These are phyloP conservation scores for Cyberlindnera americana DNA, from an alignment of 805 yeast species.

Conservation along the genomic window DNA sequence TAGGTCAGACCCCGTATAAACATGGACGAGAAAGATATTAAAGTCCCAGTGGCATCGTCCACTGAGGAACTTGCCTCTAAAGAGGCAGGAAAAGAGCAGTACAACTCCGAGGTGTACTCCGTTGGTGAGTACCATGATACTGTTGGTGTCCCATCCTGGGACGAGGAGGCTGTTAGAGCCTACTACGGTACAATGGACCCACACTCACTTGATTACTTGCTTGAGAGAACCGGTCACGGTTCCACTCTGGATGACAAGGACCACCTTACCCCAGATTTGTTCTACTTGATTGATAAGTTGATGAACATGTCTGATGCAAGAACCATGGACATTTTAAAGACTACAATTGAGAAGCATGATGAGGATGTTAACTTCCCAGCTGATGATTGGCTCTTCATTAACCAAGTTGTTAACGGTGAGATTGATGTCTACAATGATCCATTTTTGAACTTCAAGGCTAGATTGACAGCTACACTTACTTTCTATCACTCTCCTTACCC, in stretches of 20 bases:
- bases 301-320: conserved; percentile 27
- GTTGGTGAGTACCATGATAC: background rate
- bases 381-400: conserved; percentile 18
- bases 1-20: too few species aligned
- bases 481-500: conserved; percentile 54
- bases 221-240: conserved; percentile 21
- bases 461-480: conserved; percentile 9
- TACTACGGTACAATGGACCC: conserved; percentile 9
- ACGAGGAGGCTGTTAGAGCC: conserved; percentile 10
- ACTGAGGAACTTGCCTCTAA: background rate
- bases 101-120: too few species aligned
- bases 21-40: too few species aligned
- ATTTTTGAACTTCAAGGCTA: conserved; percentile 7
- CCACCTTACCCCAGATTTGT: conserved; percentile 14
- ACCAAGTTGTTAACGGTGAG: conserved; percentile 2
- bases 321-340: conserved; percentile 26
- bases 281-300: conserved; percentile 13
- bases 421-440: conserved; percentile 5
- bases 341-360: conserved; percentile 38
- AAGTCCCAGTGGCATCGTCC: too few species aligned
- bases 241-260: conserved; percentile 11
- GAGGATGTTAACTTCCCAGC: conserved; percentile 47
- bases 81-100: background rate
- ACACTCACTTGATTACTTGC: conserved; percentile 5
- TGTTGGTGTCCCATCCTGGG: conserved; percentile 10